Base-by-base conservation (phyloP, 2,329 filamentous ascomycete genomes). In the Penicillium sp. region DNA sequence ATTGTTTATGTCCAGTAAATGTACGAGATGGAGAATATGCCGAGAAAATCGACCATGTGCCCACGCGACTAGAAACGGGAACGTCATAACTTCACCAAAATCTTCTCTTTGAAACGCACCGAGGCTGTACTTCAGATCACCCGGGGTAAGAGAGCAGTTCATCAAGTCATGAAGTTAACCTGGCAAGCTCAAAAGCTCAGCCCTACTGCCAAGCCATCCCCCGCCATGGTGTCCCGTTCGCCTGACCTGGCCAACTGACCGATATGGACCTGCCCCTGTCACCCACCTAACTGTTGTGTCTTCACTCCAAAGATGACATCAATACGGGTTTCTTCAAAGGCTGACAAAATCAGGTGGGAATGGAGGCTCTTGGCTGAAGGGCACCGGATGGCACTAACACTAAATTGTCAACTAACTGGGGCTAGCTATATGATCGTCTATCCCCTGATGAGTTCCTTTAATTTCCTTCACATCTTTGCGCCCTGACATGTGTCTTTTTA, bases 231-330 rank as follows among this genome's bases (percentile, higher is more conserved):
- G 35, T 24, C 42, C 39, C 20, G 37, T 56, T 55, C 63, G 59
- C 56, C 59, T 66, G 65, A 67, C 59, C 48, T 46, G 26, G 34
- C 49, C 63, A 46, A 62, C 55, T 65, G 62, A 66, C 24, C 16
- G 35, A 40, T 16, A 11, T 46, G 18, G 18, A 14, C 18, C 26
- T 39, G 18, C 26, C 26, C 37, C 47, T 43, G 56, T 61, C 56
- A 61, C 35, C 53, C 43, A n/a, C 16, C 7, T 29, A 39, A 24
- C 35, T 24, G 7, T 16, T 35, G 20, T 49, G 39, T 24, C 22
- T 48, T 55, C 45, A 39, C 46, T 55, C 16, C 13, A 42, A 29
- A 26, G 32, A 42, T 40, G 52, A 50, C 34, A 18, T 4, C 60
- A 44, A 55, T 37, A 32, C n/a, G 39, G 49, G 43, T 29, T 13